A percentile compares a stretch with the other conserved stretches of the same genome.
phyloP scores from a whole-genome alignment of 2,329 filamentous ascomycete genomes.

The Pseudocercospora macadamiae region DNA sequence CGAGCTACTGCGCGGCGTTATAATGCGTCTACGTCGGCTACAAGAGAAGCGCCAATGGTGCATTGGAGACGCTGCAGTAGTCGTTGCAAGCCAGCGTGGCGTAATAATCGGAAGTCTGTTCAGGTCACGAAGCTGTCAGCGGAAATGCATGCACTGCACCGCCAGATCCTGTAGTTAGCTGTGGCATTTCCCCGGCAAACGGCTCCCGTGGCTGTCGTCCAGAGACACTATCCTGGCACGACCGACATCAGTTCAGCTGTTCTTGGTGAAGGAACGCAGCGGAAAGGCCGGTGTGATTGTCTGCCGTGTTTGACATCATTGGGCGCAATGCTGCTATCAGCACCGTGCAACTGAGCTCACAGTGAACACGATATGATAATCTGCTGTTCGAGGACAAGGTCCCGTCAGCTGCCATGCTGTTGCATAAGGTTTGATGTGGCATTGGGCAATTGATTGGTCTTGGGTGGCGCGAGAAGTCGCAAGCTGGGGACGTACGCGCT shows the following conservation, averaged over 20 bases:
- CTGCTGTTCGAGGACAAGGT: too few species aligned
- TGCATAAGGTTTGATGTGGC: neutral
- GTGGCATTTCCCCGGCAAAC: neutral
- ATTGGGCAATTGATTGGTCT: neutral
- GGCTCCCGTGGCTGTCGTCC: too few species aligned
- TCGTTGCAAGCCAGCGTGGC: neutral
- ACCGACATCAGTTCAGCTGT: neutral
- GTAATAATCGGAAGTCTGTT: neutral
- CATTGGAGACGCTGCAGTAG: neutral
- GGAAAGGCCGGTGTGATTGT: neutral
- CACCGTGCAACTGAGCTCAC: neutral
- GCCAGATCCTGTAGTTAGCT: neutral
- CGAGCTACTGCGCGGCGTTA: neutral
- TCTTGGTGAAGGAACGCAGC: neutral
- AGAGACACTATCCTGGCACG: neutral
- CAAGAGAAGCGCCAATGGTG: neutral
- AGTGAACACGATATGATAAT: too few species aligned
- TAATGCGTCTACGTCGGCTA: neutral
- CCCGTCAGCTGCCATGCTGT: neutral
- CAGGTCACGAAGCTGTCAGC: neutral
- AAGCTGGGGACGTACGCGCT: too few species aligned
- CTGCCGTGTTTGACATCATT: neutral
- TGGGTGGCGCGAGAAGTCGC: neutral
- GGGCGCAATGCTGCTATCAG: neutral
- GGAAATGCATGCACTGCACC: neutral